Evolutionary conservation across 352 stramenopile species (phyloP).

Genomic region (Pythium pyrilobum): DNA sequence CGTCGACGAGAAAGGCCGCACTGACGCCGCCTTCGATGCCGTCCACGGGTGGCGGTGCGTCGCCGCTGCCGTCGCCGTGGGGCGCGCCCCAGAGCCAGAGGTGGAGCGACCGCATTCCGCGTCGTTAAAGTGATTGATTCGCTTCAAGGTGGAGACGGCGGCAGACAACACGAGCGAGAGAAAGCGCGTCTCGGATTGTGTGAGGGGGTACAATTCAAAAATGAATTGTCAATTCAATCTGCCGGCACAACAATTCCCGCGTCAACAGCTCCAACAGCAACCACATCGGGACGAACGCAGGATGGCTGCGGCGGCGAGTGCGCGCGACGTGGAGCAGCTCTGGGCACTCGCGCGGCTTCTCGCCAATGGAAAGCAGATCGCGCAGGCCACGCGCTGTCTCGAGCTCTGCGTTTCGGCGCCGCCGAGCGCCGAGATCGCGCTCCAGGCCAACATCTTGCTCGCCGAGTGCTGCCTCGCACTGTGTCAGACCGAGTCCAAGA

Average conservation of each 20-base stretch:
- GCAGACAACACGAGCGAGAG: too few relatives aligned
- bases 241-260: not conserved
- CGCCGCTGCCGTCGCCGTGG: not conserved
- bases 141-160: constrained; percentile 11
- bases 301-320: not conserved
- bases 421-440: not conserved
- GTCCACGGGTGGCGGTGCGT: constrained; percentile 22
- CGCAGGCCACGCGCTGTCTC: constrained; percentile 40
- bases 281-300: not conserved
- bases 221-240: constrained; percentile 15
- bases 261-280: not conserved
- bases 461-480: constrained; percentile 52
- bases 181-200: too few relatives aligned
- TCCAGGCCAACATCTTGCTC: constrained; percentile 31
- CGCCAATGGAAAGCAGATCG: constrained; percentile 28
- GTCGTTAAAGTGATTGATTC: too few relatives aligned
- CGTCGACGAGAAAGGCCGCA: constrained; percentile 60
- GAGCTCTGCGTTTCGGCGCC: constrained; percentile 26
- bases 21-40: constrained; percentile 47
- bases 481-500: constrained; percentile 34
- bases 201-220: constrained; percentile 19
- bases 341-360: constrained; percentile 59
- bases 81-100: constrained; percentile 19
- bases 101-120: constrained; percentile 5
- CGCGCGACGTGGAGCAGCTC: constrained; percentile 28